Base-by-base conservation (phyloP, 371 early-diverging fungal genomes). In the Funneliformis caledonium region DNA sequence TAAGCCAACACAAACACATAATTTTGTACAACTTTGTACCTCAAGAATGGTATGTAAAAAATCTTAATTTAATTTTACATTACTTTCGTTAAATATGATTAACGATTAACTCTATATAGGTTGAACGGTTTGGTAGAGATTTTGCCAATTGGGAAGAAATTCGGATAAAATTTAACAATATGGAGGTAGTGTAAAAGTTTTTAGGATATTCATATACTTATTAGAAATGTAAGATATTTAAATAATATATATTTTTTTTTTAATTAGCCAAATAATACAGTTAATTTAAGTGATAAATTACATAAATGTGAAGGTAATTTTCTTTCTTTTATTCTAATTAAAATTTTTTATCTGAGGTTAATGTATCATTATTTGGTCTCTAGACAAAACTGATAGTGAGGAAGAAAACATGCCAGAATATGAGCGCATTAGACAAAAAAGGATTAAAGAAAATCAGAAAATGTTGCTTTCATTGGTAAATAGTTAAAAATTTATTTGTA, bases 71-170 rank as follows among this genome's bases (percentile, higher is more conserved):
- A 2, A n/a, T 73, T 2, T 31, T 64, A 31, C 31, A 64, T 26
- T 62, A 7, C 19, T 62, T 62, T 4, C 16, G 14, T 12, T 52
- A 5, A 12, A 16, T 2, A 14, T 52, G 4, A 52, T 4, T 52
- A 52, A 52, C 5, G 16, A 52, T 50, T 16, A 52, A 10, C 2
- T 64, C 3, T 47, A 5, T 43, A 43, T 76, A 85, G 84, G 83
- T 93, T 1, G 94, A 96, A 82, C 89, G 96, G 10, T 96, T 96
- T 85, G 96, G 96, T 26, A 88, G 86, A 47, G 94, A 96, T 83
- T 91, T 89, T 33, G 84, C 91, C 56, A 91, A 92, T 68, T 96
- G 96, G 95, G 92, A 94, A 82, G 93, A 94, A 77, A 84, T 94
- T 26, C 84, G 88, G 37, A 81, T 94, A 10, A 85, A 85, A 8